Evolutionary conservation across 139 green algal genomes (phyloP).

Genomic region (Picochlorum costavermella): DNA sequence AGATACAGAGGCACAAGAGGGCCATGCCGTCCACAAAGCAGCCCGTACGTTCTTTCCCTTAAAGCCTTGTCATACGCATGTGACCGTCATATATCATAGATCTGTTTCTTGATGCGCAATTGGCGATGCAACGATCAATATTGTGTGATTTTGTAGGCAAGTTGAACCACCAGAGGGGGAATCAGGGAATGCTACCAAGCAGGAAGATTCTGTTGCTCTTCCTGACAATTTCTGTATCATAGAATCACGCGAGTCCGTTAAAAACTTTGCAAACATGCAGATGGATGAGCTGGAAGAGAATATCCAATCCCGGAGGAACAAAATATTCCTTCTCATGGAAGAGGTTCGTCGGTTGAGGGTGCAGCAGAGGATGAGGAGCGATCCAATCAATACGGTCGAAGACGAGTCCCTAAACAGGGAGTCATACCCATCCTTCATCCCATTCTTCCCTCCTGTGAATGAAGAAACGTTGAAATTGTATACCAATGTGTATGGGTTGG

Average conservation of each 20-base stretch:
- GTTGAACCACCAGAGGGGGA: too few species aligned
- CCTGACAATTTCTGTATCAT: slow-evolving; percentile 90
- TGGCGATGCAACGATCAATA: too few species aligned
- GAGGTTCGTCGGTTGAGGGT: slow-evolving; percentile 91
- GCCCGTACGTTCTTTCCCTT: too few species aligned
- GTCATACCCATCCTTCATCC: slow-evolving; percentile 62
- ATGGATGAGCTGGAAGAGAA: slow-evolving; percentile 66
- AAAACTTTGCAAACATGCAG: slow-evolving; percentile 77
- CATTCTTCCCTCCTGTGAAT: slow-evolving; percentile 81
- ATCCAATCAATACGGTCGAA: slow-evolving; percentile 19
- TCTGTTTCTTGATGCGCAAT: too few species aligned
- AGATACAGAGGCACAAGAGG: too few species aligned
- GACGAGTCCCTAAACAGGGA: slow-evolving; percentile 21
- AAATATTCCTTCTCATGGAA: slow-evolving; percentile 96
- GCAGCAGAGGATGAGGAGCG: slow-evolving; percentile 78
- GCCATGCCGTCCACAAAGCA: too few species aligned
- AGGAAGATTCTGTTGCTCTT: slow-evolving; percentile 25
- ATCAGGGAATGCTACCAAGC: background rate
- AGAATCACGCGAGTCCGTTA: slow-evolving; percentile 77
- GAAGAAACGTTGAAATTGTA: slow-evolving; percentile 80
- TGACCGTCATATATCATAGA: too few species aligned
- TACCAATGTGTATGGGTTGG: slow-evolving; percentile 58
- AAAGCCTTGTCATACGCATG: too few species aligned
- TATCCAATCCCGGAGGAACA: slow-evolving; percentile 69
- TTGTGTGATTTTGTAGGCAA: too few species aligned